A percentile compares a stretch with the other conserved stretches of the same genome.
These are phyloP conservation scores for Tephrocybe sp. DNA, from an alignment of 768 basidiomycete species.

Conservation along the genomic window DNA sequence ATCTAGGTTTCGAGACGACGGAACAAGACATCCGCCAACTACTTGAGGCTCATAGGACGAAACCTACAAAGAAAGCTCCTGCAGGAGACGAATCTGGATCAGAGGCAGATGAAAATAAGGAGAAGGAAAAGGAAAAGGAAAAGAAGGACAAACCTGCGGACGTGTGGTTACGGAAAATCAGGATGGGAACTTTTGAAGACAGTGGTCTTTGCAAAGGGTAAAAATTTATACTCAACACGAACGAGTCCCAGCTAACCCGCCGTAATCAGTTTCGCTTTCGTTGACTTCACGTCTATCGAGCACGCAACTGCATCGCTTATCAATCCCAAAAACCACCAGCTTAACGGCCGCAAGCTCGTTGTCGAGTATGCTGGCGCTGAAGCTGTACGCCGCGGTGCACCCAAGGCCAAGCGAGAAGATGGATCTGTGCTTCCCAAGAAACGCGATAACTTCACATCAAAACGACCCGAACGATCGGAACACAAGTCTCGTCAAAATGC, in stretches of 20 bases:
- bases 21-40: constrained; percentile 70
- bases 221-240: constrained; percentile 8
- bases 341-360: constrained; percentile 81
- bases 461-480: constrained; percentile 11
- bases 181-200: constrained; percentile 96
- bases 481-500: constrained; percentile 4
- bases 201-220: constrained; percentile 95
- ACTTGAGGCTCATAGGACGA: constrained; percentile 64
- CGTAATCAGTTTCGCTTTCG: constrained; percentile 77
- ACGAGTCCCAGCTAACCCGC: background rate
- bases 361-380: constrained; percentile 89
- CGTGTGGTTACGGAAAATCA: constrained; percentile 72
- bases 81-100: background rate
- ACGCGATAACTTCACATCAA: constrained; percentile 10
- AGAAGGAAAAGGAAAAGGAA: constrained; percentile 25
- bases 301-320: constrained; percentile 80
- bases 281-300: constrained; percentile 81
- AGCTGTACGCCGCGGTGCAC: constrained; percentile 81
- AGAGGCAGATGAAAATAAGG: constrained; percentile 25
- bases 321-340: constrained; percentile 79
- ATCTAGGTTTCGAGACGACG: constrained; percentile 88
- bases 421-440: constrained; percentile 11
- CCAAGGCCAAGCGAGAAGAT: constrained; percentile 30
- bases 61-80: constrained; percentile 23
- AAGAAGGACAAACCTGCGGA: constrained; percentile 33